phyloP scores from a whole-genome alignment of 495 filamentous ascomycete genomes.

The Terfezia claveryi region DNA sequence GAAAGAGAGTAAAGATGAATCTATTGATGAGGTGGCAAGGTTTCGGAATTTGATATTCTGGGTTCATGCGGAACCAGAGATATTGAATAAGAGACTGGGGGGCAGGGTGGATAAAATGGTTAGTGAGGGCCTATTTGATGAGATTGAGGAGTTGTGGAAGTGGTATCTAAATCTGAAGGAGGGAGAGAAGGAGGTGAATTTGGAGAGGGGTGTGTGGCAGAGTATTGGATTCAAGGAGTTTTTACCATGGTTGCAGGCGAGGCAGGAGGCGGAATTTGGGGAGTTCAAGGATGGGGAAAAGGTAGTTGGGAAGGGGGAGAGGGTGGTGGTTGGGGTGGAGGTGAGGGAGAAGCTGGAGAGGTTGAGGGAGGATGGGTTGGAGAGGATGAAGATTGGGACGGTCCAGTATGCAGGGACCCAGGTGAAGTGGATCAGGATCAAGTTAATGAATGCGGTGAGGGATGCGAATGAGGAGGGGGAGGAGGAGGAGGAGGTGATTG shows the following conservation, averaged over 20 bases:
- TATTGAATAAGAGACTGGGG: conserved; percentile 47
- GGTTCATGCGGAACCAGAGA: conserved; percentile 51
- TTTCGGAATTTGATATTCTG: conserved; percentile 58
- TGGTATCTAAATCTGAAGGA: conserved; percentile 34
- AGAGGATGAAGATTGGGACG: conserved; percentile 51
- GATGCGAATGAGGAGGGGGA: conserved; percentile 6
- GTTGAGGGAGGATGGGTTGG: conserved; percentile 24
- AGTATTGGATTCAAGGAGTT: conserved; percentile 93
- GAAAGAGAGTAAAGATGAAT: neutral
- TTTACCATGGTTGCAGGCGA: conserved; percentile 39
- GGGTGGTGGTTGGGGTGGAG: conserved; percentile 21
- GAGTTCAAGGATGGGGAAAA: conserved; percentile 16
- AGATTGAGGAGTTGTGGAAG: conserved; percentile 37
- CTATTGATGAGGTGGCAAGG: conserved; percentile 13
- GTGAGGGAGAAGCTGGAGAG: neutral
- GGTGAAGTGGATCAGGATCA: conserved; percentile 64
- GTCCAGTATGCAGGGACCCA: conserved; percentile 73
- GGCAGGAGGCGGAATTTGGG: conserved; percentile 16
- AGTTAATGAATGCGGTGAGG: conserved; percentile 42
- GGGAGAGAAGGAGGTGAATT: conserved; percentile 37
- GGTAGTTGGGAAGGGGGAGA: conserved; percentile 21
- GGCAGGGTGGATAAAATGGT: conserved; percentile 67
- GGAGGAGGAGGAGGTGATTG: neutral
- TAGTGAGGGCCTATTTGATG: conserved; percentile 39
- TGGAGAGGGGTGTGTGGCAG: conserved; percentile 70